These are phyloP conservation scores for Fraxinus angustifolia DNA, from an alignment of 305 asterid genomes.

Conservation along the genomic window DNA sequence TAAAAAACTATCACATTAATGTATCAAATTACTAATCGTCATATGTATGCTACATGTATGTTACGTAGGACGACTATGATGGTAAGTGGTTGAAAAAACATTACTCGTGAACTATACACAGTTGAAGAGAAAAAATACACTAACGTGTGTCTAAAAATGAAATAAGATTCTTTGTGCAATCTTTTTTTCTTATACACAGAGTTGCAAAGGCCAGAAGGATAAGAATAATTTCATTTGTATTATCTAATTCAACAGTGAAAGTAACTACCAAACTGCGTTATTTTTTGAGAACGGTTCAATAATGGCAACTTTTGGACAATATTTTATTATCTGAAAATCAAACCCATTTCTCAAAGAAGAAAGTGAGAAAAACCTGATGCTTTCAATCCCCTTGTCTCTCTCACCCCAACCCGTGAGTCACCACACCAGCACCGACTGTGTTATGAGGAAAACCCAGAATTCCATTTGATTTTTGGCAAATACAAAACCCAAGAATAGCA, in stretches of 20 bases:
- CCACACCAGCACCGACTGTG: constrained; percentile 15
- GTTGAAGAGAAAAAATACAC: not conserved
- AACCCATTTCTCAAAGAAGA: constrained; percentile 36
- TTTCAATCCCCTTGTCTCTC: constrained; percentile 5
- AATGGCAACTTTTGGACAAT: constrained; percentile 25
- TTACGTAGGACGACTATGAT: too few species aligned
- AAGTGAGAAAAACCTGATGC: constrained; percentile 19
- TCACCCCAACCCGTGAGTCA: not conserved
- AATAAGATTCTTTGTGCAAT: too few species aligned
- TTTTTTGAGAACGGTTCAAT: constrained; percentile 20
- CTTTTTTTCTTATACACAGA: not conserved
- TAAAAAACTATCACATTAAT: too few species aligned
- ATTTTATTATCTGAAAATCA: not conserved
- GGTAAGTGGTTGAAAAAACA: too few species aligned
- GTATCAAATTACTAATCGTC: too few species aligned
- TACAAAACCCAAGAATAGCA: not conserved
- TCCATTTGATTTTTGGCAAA: constrained; percentile 15
- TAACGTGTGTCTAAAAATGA: too few species aligned
- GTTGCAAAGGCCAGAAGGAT: not conserved
- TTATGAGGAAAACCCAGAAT: not conserved
- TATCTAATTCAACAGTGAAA: constrained; percentile 3
- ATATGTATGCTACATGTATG: too few species aligned
- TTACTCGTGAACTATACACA: not conserved
- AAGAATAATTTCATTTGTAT: not conserved
- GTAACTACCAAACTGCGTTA: constrained; percentile 12